A percentile compares a stretch with the other conserved stretches of the same genome.
phyloP scores from a whole-genome alignment of 192 early-diverging fungal genomes.

The Chytriomyces confervae region DNA sequence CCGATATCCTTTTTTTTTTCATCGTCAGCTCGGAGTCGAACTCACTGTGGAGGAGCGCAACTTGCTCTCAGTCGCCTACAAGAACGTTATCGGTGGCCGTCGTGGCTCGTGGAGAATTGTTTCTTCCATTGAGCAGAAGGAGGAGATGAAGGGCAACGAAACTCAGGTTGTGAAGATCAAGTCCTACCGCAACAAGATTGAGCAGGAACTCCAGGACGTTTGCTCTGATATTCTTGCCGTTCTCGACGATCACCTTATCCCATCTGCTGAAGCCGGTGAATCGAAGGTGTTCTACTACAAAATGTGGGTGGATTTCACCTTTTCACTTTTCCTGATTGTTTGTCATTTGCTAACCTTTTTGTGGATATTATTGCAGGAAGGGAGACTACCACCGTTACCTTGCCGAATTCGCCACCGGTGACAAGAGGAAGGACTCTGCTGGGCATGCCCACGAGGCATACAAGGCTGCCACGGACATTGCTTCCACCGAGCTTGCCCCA shows the following conservation, averaged over 20 bases:
- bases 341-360: too few species aligned
- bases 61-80: conserved; percentile 98
- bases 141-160: conserved; percentile 91
- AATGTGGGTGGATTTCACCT: conserved; percentile 69
- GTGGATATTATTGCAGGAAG: conserved; percentile 66
- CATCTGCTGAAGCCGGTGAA: conserved; percentile 89
- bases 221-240: conserved; percentile 95
- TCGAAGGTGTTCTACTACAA: conserved; percentile 99
- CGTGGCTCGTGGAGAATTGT: conserved; percentile 99
- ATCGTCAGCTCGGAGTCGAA: conserved; percentile 81
- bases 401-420: conserved; percentile 93
- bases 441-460: conserved; percentile 89
- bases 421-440: conserved; percentile 82
- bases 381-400: conserved; percentile 99
- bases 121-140: conserved; percentile 99
- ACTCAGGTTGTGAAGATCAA: conserved; percentile 92
- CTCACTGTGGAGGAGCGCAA: conserved; percentile 98
- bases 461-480: conserved; percentile 94
- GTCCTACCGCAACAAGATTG: conserved; percentile 93
- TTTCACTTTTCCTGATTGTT: too few species aligned
- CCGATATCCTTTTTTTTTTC: conserved; percentile 44
- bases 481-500: conserved; percentile 90
- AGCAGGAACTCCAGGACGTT: conserved; percentile 91
- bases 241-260: conserved; percentile 88
- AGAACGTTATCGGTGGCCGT: conserved; percentile 99